Conservation (phyloP, 345 rosid genomes). For the Excoecaria cochinchinensis region DNA sequence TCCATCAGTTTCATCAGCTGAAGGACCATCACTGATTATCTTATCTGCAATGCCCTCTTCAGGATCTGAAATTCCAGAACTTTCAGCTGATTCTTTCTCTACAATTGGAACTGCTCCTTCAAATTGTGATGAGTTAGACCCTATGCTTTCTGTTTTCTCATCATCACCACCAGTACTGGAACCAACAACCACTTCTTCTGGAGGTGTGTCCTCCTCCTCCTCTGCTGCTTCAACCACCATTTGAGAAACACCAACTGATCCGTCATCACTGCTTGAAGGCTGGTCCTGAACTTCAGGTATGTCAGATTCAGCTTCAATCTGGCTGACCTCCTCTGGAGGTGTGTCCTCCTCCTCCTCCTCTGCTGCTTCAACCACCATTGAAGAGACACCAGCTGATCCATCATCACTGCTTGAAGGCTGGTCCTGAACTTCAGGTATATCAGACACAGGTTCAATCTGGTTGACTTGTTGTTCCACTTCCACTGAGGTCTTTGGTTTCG, state of each 20-base stretch:
- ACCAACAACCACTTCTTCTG: slow-evolving; percentile 14
- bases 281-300: too few relatives aligned
- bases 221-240: too few relatives aligned
- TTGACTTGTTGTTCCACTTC: slow-evolving; percentile 24
- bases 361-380: slow-evolving; percentile 24
- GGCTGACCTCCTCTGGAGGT: slow-evolving; percentile 1
- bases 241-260: too few relatives aligned
- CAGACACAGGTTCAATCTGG: slow-evolving; percentile 35
- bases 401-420: slow-evolving; percentile 20
- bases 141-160: slow-evolving; percentile 13
- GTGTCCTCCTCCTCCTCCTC: slow-evolving; percentile 11
- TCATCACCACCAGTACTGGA: slow-evolving; percentile 17
- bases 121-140: slow-evolving; percentile 17
- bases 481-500: slow-evolving; percentile 12
- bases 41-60: slow-evolving; percentile 30
- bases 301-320: too few relatives aligned
- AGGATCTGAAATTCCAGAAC: slow-evolving; percentile 22
- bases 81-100: slow-evolving; percentile 26
- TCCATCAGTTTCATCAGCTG: slow-evolving; percentile 27
- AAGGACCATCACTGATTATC: slow-evolving; percentile 27
- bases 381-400: slow-evolving; percentile 14
- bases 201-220: not conserved
- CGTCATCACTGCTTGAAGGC: too few relatives aligned
- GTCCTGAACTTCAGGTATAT: slow-evolving; percentile 28
- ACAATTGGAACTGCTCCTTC: slow-evolving; percentile 15